phyloP scores from a whole-genome alignment of 2,329 filamentous ascomycete species.

The Talaromyces sp. region DNA sequence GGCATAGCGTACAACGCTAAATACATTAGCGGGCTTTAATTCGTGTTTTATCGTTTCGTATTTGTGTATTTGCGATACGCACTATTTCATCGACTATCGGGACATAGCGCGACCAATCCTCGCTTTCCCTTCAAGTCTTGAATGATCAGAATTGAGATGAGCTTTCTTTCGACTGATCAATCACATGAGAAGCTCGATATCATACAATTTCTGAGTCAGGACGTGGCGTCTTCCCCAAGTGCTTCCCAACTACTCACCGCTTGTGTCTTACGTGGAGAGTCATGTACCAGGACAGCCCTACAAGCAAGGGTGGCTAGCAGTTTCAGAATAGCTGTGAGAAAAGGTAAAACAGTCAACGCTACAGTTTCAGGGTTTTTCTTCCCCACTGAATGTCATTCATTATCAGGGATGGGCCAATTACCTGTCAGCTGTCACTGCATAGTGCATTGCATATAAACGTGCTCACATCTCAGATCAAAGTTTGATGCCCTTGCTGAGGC shows the following conservation, averaged over 20 bases:
- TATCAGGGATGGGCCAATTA: neutral
- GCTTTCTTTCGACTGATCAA: neutral
- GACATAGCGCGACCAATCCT: neutral
- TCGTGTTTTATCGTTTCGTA: neutral
- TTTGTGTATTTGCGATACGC: neutral
- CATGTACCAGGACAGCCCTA: neutral
- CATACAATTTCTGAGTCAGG: neutral
- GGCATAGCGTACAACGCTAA: neutral
- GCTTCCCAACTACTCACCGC: neutral
- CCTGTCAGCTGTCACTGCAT: neutral
- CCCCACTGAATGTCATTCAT: neutral
- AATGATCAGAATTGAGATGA: neutral
- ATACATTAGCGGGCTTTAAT: neutral
- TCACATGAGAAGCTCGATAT: neutral
- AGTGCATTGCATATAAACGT: neutral
- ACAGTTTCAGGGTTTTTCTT: neutral
- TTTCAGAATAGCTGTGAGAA: neutral
- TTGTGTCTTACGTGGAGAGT: neutral
- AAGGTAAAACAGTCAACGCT: neutral
- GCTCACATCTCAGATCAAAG: neutral
- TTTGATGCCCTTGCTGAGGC: constrained; percentile 1
- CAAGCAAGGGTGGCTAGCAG: neutral
- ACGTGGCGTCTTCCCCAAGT: neutral
- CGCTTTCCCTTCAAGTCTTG: neutral
- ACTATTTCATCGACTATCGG: neutral